phyloP scores from a whole-genome alignment of 768 basidiomycete genomes.

The Podaxis carcinomalis region DNA sequence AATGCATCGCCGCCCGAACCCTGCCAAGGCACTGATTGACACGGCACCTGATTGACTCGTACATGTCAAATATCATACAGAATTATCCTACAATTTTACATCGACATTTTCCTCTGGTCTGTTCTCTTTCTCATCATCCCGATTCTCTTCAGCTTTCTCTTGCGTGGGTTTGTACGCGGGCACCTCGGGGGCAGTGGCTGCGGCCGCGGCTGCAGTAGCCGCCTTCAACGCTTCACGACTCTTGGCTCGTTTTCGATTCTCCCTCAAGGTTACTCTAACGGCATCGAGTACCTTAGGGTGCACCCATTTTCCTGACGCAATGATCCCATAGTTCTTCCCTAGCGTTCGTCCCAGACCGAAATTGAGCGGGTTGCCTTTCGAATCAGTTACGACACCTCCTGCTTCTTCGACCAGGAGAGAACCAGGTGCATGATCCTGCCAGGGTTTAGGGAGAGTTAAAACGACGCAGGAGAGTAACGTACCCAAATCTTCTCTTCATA shows the following conservation, averaged over 20 bases:
- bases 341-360: constrained; percentile 87
- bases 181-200: neutral
- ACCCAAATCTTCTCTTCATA: constrained; percentile 99
- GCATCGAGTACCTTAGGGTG: constrained; percentile 71
- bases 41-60: neutral
- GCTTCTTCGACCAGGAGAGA: constrained; percentile 82
- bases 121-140: neutral
- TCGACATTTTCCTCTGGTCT: neutral
- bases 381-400: constrained; percentile 85
- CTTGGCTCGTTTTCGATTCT: constrained; percentile 14
- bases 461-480: constrained; percentile 16
- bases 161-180: neutral
- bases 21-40: neutral
- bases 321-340: constrained; percentile 81
- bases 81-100: constrained; percentile 1
- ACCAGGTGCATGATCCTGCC: constrained; percentile 88
- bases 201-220: neutral
- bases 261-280: constrained; percentile 52
- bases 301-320: constrained; percentile 73
- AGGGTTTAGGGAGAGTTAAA: neutral
- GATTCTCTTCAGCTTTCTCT: neutral
- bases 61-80: neutral
- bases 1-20: neutral
- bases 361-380: constrained; percentile 70
- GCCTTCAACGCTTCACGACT: neutral